These are phyloP conservation scores for Irpex sp. DNA, from an alignment of 1,284 basidiomycete genomes.

Conservation along the genomic window DNA sequence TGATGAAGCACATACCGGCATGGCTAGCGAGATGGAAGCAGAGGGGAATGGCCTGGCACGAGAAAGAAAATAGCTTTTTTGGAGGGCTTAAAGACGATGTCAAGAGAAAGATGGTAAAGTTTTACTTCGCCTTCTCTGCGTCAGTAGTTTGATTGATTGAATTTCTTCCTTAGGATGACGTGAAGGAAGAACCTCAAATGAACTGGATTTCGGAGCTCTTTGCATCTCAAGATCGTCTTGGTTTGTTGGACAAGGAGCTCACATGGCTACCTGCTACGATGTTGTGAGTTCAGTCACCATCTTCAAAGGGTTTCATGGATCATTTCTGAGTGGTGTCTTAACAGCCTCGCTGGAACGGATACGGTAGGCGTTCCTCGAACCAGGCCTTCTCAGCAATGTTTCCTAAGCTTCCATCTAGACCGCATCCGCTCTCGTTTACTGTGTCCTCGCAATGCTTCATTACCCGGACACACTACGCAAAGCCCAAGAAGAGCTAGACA, in stretches of 20 bases:
- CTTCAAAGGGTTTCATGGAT: no score
- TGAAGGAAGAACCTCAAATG: background rate
- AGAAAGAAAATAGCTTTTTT: conserved; percentile 6
- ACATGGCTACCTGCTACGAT: background rate
- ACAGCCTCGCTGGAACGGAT: background rate
- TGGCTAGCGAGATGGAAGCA: conserved; percentile 8
- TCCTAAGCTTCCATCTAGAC: background rate
- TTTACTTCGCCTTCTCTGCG: no score
- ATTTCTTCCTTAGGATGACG: background rate
- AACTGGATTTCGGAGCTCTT: background rate
- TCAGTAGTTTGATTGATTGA: no score
- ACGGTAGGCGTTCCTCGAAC: background rate
- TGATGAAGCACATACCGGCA: conserved; percentile 9
- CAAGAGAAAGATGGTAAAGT: background rate
- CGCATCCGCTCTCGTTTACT: background rate
- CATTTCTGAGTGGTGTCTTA: background rate
- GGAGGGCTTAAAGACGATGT: background rate
- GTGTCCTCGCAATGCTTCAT: conserved; percentile 1
- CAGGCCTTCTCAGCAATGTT: no score
- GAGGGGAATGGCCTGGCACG: conserved; percentile 3
- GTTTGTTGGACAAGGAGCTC: background rate
- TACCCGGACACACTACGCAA: background rate
- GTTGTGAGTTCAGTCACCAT: background rate
- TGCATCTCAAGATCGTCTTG: background rate
- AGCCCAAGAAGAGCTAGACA: conserved; percentile 5